A percentile compares a stretch with the other conserved stretches of the same genome.
Evolutionary conservation across 2,329 filamentous ascomycete genomes (phyloP).

Genomic region (Chaetomium olivaceum): DNA sequence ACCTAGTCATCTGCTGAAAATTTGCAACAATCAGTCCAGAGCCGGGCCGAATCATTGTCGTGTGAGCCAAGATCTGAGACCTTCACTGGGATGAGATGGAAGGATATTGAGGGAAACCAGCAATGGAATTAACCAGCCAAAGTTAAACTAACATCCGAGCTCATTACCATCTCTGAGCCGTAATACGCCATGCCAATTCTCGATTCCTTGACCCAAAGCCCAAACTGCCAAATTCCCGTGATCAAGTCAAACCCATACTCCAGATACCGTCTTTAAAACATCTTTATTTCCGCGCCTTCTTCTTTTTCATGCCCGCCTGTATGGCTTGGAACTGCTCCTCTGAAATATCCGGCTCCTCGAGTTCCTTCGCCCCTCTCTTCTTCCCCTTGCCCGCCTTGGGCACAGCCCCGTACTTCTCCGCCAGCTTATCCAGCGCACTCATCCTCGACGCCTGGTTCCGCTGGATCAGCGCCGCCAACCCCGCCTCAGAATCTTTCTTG

Average conservation of each 20-base stretch:
- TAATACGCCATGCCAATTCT: slow-evolving; percentile 1
- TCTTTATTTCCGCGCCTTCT: slow-evolving; percentile 25
- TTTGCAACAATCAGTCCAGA: not conserved
- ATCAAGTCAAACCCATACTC: slow-evolving; percentile 1
- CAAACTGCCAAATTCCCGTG: not conserved
- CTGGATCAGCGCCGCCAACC: slow-evolving; percentile 73
- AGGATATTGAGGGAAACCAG: not conserved
- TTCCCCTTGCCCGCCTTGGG: slow-evolving; percentile 50
- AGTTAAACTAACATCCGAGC: not conserved
- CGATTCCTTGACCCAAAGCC: not conserved
- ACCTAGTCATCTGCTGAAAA: not conserved
- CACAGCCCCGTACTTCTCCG: slow-evolving; percentile 67
- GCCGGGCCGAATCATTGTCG: not conserved
- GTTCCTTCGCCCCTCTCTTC: slow-evolving; percentile 54
- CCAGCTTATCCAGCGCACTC: slow-evolving; percentile 70
- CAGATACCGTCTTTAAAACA: not conserved
- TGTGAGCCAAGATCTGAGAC: not conserved
- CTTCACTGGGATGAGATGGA: not conserved
- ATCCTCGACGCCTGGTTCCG: slow-evolving; percentile 66
- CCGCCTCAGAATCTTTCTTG: slow-evolving; percentile 48
- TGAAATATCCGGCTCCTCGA: slow-evolving; percentile 61
- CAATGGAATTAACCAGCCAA: not conserved
- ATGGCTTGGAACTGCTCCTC: slow-evolving; percentile 63
- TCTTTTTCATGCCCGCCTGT: slow-evolving; percentile 50
- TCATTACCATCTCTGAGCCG: slow-evolving; percentile 14